Evolutionary conservation across 2,329 filamentous ascomycete genomes (phyloP).

Genomic region (Didymella pomorum): DNA sequence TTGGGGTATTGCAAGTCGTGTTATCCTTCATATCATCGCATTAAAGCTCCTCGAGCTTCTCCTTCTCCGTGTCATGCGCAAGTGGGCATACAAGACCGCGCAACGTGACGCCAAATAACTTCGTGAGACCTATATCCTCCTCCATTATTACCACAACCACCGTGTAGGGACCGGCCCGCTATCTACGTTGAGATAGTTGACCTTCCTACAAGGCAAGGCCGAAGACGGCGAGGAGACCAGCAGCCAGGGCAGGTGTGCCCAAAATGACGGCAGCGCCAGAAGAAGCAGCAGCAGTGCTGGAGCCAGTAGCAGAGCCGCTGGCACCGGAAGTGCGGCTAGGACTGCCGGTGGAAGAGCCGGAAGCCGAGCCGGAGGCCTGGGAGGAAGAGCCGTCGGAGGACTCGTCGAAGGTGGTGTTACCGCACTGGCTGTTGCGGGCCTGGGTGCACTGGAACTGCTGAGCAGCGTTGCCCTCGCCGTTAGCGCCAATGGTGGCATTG

Average conservation of each 20-base stretch:
- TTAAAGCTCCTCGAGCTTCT: slow-evolving; percentile 40
- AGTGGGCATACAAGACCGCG: slow-evolving; percentile 34
- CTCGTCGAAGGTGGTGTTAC: slow-evolving; percentile 54
- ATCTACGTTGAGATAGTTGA: slow-evolving; percentile 17
- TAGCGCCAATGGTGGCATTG: slow-evolving; percentile 36
- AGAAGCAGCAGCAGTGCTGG: slow-evolving; percentile 39
- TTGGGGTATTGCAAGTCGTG: slow-evolving; percentile 46
- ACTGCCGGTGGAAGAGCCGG: slow-evolving; percentile 36
- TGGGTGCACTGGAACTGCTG: slow-evolving; percentile 57
- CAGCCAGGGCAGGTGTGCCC: slow-evolving; percentile 61
- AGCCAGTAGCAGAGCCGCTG: slow-evolving; percentile 35
- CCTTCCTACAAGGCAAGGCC: slow-evolving; percentile 63
- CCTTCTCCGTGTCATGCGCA: slow-evolving; percentile 27
- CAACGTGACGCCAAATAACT: slow-evolving; percentile 30
- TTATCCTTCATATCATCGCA: slow-evolving; percentile 47
- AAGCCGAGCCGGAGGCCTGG: slow-evolving; percentile 35
- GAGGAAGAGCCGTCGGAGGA: slow-evolving; percentile 30
- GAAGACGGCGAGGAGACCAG: slow-evolving; percentile 64
- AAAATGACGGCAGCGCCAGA: slow-evolving; percentile 56
- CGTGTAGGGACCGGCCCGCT: slow-evolving; percentile 40
- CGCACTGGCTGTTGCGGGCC: slow-evolving; percentile 57
- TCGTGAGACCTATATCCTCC: slow-evolving; percentile 26
- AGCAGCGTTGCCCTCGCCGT: slow-evolving; percentile 44
- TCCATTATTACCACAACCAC: slow-evolving; percentile 30
- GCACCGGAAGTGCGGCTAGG: slow-evolving; percentile 26